Percentiles rank a stretch among this genome's conserved stretches.
These are phyloP conservation scores for Deinandra increscens DNA, from an alignment of 129 eudicot species.

Conservation along the genomic window DNA sequence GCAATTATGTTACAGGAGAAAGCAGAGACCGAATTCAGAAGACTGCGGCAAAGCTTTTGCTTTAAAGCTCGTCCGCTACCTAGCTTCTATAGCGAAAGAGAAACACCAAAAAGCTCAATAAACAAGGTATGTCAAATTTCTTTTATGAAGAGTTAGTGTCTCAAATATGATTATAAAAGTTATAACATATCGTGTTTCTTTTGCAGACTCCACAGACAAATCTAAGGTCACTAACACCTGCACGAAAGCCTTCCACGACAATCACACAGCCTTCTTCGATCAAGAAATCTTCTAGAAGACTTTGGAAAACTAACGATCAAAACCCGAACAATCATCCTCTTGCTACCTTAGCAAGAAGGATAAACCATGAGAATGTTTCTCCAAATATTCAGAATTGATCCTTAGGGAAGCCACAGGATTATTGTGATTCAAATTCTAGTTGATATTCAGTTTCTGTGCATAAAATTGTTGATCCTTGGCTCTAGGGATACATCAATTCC, in stretches of 20 bases:
- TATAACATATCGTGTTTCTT: constrained; percentile 15
- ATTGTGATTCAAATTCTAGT: constrained; percentile 17
- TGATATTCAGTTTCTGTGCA: constrained; percentile 27
- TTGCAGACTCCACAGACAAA: constrained; percentile 40
- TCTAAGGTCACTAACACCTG: constrained; percentile 38
- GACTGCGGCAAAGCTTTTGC: constrained; percentile 78
- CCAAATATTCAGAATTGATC: constrained; percentile 50
- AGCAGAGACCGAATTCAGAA: constrained; percentile 74
- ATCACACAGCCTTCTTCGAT: constrained; percentile 29
- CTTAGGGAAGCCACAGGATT: not conserved
- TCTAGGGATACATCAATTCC: constrained; percentile 15
- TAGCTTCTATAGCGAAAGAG: constrained; percentile 57
- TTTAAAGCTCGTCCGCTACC: constrained; percentile 80
- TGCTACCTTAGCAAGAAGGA: constrained; percentile 39
- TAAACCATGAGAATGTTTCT: constrained; percentile 40
- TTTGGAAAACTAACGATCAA: constrained; percentile 38
- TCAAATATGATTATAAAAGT: not conserved
- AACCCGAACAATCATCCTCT: constrained; percentile 32
- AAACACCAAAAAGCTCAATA: constrained; percentile 44
- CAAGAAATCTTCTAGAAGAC: constrained; percentile 45
- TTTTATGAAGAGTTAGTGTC: not conserved
- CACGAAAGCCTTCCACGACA: constrained; percentile 34
- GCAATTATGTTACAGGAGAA: constrained; percentile 56
- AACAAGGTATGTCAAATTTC: constrained; percentile 45
- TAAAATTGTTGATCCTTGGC: constrained; percentile 28